phyloP scores from a whole-genome alignment of 495 filamentous ascomycete species.

The Penicillium longicatenatum region DNA sequence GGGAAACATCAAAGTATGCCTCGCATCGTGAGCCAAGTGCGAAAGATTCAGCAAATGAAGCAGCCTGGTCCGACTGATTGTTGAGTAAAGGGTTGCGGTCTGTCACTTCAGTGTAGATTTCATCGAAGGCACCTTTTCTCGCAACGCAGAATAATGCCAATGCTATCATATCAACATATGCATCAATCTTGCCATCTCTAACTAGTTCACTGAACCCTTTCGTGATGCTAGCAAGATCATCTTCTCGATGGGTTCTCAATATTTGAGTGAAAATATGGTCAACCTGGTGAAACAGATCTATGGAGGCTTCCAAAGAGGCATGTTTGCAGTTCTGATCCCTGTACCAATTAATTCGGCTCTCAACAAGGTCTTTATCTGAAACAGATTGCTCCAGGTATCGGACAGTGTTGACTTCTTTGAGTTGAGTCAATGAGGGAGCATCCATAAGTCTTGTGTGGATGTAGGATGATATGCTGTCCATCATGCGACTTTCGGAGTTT shows the following conservation, averaged over 20 bases:
- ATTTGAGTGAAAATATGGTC: constrained; percentile 42
- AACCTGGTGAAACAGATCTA: constrained; percentile 50
- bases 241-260: constrained; percentile 41
- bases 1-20: constrained; percentile 58
- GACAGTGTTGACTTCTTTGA: constrained; percentile 50
- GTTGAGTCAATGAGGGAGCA: constrained; percentile 48
- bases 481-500: constrained; percentile 29
- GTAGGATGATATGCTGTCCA: constrained; percentile 39
- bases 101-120: constrained; percentile 60
- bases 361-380: constrained; percentile 44
- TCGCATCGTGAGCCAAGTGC: constrained; percentile 63
- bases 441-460: constrained; percentile 54
- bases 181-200: constrained; percentile 42
- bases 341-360: constrained; percentile 54
- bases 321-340: constrained; percentile 44
- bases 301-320: constrained; percentile 39
- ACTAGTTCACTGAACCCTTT: constrained; percentile 38
- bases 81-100: constrained; percentile 63
- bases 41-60: constrained; percentile 62
- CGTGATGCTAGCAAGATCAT: constrained; percentile 45
- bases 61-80: constrained; percentile 57
- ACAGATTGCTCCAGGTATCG: constrained; percentile 52
- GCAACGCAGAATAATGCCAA: constrained; percentile 59
- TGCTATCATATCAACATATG: constrained; percentile 52
- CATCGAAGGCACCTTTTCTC: constrained; percentile 57